Conservation (phyloP, 108 stramenopile species). For the Nitzschia sp. region DNA sequence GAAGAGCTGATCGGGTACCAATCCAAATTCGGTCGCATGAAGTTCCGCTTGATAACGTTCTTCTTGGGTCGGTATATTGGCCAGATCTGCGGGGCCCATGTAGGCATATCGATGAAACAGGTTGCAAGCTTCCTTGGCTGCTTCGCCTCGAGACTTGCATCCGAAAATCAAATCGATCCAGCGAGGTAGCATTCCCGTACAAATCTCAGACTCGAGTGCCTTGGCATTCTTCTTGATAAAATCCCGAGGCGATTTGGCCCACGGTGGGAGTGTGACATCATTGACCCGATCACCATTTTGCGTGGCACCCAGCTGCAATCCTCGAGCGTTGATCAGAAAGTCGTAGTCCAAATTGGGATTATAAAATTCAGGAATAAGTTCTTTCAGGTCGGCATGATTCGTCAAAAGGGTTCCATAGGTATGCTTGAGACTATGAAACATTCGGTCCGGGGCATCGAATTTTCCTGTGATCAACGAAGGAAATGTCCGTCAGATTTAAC, state of each 20-base stretch:
- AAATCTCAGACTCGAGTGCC: conserved; percentile 94
- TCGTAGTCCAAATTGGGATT: conserved; percentile 76
- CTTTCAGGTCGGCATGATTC: conserved; percentile 98
- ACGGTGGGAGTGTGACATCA: conserved; percentile 90
- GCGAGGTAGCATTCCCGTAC: conserved; percentile 76
- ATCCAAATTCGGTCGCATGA: conserved; percentile 87
- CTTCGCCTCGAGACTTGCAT: conserved; percentile 82
- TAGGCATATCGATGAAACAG: conserved; percentile 92
- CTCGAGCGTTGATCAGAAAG: conserved; percentile 89
- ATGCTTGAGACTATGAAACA: conserved; percentile 82
- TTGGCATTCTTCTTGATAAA: conserved; percentile 85
- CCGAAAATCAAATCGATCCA: conserved; percentile 99
- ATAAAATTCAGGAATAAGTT: conserved; percentile 96
- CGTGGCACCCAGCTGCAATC: conserved; percentile 90
- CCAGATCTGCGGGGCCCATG: conserved; percentile 68
- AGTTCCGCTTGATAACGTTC: conserved; percentile 84
- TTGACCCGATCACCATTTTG: conserved; percentile 87
- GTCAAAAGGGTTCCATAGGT: conserved; percentile 80
- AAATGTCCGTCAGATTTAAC: not conserved
- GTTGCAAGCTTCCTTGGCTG: conserved; percentile 79
- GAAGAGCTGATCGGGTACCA: conserved; percentile 79
- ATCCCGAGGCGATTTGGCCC: conserved; percentile 88
- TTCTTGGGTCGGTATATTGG: conserved; percentile 60
- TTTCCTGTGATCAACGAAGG: conserved; percentile 49
- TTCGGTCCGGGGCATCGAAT: conserved; percentile 96